Conservation (phyloP, 2,329 filamentous ascomycete species). For the Polytolypa hystricis region DNA sequence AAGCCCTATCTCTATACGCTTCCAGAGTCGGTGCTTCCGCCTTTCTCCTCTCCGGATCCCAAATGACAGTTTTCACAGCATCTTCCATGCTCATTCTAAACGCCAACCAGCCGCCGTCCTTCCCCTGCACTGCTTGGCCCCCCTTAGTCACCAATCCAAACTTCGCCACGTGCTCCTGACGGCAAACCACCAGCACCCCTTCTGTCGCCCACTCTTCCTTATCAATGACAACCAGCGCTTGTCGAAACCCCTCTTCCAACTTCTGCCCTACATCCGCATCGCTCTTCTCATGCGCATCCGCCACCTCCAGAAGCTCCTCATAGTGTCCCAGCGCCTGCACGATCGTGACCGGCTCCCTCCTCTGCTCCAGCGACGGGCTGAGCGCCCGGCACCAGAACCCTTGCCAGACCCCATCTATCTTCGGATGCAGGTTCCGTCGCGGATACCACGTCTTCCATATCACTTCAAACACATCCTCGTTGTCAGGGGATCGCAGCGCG, state of each 20-base stretch:
- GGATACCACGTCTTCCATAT: slow-evolving; percentile 6
- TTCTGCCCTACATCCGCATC: background rate
- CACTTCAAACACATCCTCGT: slow-evolving; percentile 2
- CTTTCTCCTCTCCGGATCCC: slow-evolving; percentile 4
- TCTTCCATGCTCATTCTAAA: slow-evolving; percentile 3
- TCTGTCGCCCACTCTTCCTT: slow-evolving; percentile 1
- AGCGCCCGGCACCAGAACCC: slow-evolving; percentile 5
- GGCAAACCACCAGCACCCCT: slow-evolving; percentile 1
- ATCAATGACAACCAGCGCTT: background rate
- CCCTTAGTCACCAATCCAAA: background rate
- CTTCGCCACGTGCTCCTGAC: background rate
- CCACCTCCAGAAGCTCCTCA: background rate
- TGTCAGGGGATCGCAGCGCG: background rate
- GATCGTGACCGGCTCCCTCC: background rate
- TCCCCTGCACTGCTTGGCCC: background rate
- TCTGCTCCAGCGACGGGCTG: background rate
- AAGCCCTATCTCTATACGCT: slow-evolving; percentile 7
- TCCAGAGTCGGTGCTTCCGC: slow-evolving; percentile 1
- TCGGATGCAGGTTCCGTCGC: slow-evolving; percentile 1
- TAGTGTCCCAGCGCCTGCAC: background rate
- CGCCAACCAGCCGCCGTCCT: background rate
- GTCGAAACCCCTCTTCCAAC: slow-evolving; percentile 2
- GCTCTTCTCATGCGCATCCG: background rate
- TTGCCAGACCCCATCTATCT: background rate
- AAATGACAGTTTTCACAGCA: slow-evolving; percentile 4